These are phyloP conservation scores for Keithomyces neogunnii DNA, from an alignment of 2,329 filamentous ascomycete genomes.

Conservation along the genomic window DNA sequence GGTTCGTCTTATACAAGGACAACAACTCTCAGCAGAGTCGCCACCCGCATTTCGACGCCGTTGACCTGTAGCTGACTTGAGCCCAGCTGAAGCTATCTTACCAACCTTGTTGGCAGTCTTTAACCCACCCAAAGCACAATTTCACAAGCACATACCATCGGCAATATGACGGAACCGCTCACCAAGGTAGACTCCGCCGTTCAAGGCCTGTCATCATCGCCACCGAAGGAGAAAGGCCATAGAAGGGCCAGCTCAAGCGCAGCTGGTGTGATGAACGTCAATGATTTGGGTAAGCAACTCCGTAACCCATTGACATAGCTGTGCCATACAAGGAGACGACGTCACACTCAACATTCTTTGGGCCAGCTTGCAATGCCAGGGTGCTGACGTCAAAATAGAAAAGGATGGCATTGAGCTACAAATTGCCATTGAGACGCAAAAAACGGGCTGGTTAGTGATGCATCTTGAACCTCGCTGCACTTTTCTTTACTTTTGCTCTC, in stretches of 20 bases:
- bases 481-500: not conserved
- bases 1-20: constrained; percentile 5
- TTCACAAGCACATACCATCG: not conserved
- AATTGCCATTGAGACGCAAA: constrained; percentile 76
- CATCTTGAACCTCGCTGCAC: not conserved
- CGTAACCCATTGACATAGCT: no score
- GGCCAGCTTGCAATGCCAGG: not conserved
- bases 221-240: constrained; percentile 57
- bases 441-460: constrained; percentile 69
- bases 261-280: constrained; percentile 64
- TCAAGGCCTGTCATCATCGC: constrained; percentile 63
- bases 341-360: not conserved
- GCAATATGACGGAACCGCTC: constrained; percentile 46
- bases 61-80: not conserved
- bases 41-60: not conserved
- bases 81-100: constrained; percentile 1
- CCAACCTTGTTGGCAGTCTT: not conserved
- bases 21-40: not conserved
- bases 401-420: constrained; percentile 62
- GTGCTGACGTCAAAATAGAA: constrained; percentile 39
- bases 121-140: not conserved
- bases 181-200: constrained; percentile 89
- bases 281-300: constrained; percentile 64
- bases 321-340: not conserved
- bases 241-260: constrained; percentile 65